Evolutionary conservation across 495 filamentous ascomycete genomes (phyloP).

Genomic region (Penicillium turbatum): DNA sequence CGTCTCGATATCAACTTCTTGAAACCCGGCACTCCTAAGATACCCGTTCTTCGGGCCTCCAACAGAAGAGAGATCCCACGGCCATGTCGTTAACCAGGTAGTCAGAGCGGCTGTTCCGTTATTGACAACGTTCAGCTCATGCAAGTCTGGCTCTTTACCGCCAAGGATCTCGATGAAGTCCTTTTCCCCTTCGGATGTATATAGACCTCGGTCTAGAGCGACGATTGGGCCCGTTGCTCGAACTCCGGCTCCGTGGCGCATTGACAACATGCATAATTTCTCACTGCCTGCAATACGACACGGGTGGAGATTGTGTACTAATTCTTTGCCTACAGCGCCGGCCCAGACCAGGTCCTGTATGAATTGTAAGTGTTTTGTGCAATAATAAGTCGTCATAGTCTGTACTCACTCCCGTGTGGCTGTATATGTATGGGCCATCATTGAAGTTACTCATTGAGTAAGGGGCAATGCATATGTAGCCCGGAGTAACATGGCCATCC

Average conservation of each 20-base stretch:
- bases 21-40: neutral
- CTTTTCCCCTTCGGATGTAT: neutral
- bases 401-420: neutral
- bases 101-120: neutral
- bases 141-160: neutral
- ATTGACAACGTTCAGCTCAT: neutral
- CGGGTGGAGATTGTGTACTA: neutral
- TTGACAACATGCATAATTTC: neutral
- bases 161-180: neutral
- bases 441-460: neutral
- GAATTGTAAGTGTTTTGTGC: neutral
- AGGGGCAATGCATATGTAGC: neutral
- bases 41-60: neutral
- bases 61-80: neutral
- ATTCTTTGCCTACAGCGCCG: neutral
- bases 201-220: neutral
- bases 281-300: neutral
- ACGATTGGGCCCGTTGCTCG: neutral
- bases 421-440: constrained; percentile 4
- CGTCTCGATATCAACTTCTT: neutral
- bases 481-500: neutral
- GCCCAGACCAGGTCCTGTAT: constrained; percentile 1
- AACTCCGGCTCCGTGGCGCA: neutral
- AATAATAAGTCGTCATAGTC: neutral
- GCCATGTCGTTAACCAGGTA: neutral